phyloP scores from a whole-genome alignment of 164 flowering plant genomes.

The Kingdonia uniflora region DNA sequence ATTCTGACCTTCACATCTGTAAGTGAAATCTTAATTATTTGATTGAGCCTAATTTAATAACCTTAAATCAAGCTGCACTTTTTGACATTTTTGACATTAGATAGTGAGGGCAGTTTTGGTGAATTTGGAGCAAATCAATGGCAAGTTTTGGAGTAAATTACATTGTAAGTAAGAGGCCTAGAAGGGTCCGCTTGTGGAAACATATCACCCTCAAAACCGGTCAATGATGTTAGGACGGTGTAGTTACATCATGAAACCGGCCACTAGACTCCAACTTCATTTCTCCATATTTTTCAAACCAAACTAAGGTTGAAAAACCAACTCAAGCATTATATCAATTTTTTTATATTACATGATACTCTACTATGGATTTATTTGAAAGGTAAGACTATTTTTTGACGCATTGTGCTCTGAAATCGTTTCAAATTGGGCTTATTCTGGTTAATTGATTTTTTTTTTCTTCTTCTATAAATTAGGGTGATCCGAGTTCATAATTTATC shows the following conservation, averaged over 20 bases:
- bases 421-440: too few relatives aligned
- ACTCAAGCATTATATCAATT: too few relatives aligned
- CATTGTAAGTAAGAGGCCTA: neutral
- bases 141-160: conserved; percentile 1
- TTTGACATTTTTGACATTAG: too few relatives aligned
- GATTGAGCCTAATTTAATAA: neutral
- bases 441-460: too few relatives aligned
- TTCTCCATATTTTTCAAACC: neutral
- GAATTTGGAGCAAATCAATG: neutral
- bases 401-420: too few relatives aligned
- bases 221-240: conserved; percentile 7
- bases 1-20: too few relatives aligned
- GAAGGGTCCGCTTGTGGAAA: neutral
- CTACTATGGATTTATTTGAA: too few relatives aligned
- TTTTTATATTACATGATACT: too few relatives aligned
- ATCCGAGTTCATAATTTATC: too few relatives aligned
- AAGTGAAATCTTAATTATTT: neutral
- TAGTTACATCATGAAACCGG: conserved; percentile 7
- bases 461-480: too few relatives aligned
- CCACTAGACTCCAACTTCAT: conserved; percentile 4
- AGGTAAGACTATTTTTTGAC: too few relatives aligned
- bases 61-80: neutral
- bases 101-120: conserved; percentile 1
- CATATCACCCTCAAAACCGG: neutral
- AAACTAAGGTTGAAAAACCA: neutral